These are phyloP conservation scores for Amphirosellinia nigrospora DNA, from an alignment of 495 filamentous ascomycete species.

Conservation along the genomic window DNA sequence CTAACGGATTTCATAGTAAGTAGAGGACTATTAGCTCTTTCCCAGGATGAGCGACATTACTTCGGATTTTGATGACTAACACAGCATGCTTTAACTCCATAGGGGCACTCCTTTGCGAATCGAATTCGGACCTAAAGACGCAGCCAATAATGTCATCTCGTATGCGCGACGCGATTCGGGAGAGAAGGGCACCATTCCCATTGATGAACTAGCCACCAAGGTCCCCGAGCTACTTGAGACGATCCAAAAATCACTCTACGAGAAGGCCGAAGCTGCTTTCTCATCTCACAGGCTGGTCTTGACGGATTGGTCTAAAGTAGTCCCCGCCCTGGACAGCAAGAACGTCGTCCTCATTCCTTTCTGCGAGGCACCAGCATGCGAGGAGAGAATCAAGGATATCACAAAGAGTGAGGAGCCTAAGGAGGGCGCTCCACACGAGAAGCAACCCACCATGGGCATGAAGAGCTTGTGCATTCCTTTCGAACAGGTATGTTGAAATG, in stretches of 20 bases:
- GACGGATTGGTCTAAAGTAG: conserved; percentile 87
- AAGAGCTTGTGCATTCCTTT: conserved; percentile 98
- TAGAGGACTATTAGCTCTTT: background rate
- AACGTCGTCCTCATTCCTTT: conserved; percentile 88
- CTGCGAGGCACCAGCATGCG: conserved; percentile 81
- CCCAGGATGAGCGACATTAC: background rate
- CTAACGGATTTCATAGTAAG: conserved; percentile 17
- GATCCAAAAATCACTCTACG: conserved; percentile 87
- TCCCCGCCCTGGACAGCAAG: conserved; percentile 85
- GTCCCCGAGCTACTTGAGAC: conserved; percentile 82
- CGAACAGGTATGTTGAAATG: conserved; percentile 63
- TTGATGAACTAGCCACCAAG: conserved; percentile 70
- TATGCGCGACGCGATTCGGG: conserved; percentile 88
- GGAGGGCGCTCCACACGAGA: conserved; percentile 70
- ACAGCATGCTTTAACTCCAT: background rate
- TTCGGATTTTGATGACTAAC: background rate
- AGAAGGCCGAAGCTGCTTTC: conserved; percentile 78
- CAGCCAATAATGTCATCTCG: conserved; percentile 79
- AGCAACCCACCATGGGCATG: conserved; percentile 92
- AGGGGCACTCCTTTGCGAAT: conserved; percentile 85
- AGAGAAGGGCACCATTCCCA: conserved; percentile 74
- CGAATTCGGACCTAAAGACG: conserved; percentile 94
- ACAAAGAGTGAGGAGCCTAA: conserved; percentile 70
- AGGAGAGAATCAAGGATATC: conserved; percentile 91
- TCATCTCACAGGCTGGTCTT: conserved; percentile 77